Evolutionary conservation across 306 rosid species (phyloP), one percentile per base, ranked within the genome.

Genomic region (Lathyrus oleraceus): DNA sequence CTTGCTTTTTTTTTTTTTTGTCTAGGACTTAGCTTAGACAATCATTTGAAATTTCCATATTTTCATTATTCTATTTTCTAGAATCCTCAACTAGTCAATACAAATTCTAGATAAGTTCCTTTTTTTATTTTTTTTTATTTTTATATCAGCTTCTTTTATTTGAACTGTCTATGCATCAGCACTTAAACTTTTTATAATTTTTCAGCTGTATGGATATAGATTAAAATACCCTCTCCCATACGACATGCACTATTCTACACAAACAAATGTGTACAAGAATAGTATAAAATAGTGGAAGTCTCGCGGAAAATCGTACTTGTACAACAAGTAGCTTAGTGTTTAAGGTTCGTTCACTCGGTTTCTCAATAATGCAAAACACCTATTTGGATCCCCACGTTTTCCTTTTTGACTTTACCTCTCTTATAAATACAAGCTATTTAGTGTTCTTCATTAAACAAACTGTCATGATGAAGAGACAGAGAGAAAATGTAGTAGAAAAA

Each of bases 401-500:
- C 6, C 32, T 44, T 30, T 57, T 67, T 32, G 72, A 61, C 64
- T 30, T 30, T 30, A 30, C 35, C 35, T 30, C 35, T 30, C 6
- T 74, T 74, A 80, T 80, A 79, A 69, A 79, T 74, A 79, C 69
- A 0, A 2, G 30, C 5, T 30, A 30, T 30, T 30, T 4, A 57
- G 40, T 25, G 19, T 57, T 60, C 32, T 57, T 45, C 60, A 65
- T 40, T 25, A 13, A 30, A 11, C 30, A 6, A 25, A 1, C 6
- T 25, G 65, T 36, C 3, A 79, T 72, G 39, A 61, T 49, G 36
- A 88, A 87, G 84, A 82, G 91, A 71, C 60, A 27, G 10, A 67
- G 73, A 81, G 78, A 76, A 48, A 76, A n/a, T 4, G 75, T 60
- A 36, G 8, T 7, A 40, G 71, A 17, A 9, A 28, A 20, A 16